Evolutionary conservation across 176 grass and related monocot species (phyloP), one percentile per base, ranked within the genome.

Genomic region (Musa schizocarpa): DNA sequence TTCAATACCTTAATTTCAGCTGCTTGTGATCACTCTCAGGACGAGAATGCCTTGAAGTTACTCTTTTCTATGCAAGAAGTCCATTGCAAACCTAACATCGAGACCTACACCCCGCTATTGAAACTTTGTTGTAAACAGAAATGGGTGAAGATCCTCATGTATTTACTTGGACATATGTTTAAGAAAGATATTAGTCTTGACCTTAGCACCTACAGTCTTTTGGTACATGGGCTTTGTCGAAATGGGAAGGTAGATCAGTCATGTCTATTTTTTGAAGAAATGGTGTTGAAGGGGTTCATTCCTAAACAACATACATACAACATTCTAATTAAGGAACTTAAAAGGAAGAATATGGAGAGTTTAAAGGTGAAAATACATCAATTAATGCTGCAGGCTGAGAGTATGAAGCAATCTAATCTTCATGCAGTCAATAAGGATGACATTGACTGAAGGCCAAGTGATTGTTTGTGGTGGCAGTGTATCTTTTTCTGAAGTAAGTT

Each of bases 1-100:
- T 96, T 85, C 71, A 89, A 91, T 79, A 96, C 88, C 53, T 77
- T 92, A 71, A 96, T 96, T 85, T 96, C 88, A 81, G 73, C 89
- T 82, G 72, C 80, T 4, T 92, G 86, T 87, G 73, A 87, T 69
- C 80, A 92, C 24, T 85, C 75, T 72, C 76, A 85, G 82, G 78
- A 81, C 13, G 86, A 84, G 75, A 86, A 89, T 63, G 92, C 86
- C 9, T 62, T 96, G 68, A 86, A 87, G 77, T 22, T 89, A 55
- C 75, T 96, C 61, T 80, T 84, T 71, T 85, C 79, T 79, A 96
- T 96, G 92, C 85, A 91, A 74, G 83, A 87, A 62, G 80, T 79
- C 23, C 76, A 67, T 62, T 91, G 86, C 86, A 91, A 87, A 13
- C 92, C 82, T 9, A 75, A 87, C 53, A 89, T 85, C 73, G 87